These are phyloP conservation scores for Kwoniella heveanensis DNA, from an alignment of 768 basidiomycete species.

Conservation along the genomic window DNA sequence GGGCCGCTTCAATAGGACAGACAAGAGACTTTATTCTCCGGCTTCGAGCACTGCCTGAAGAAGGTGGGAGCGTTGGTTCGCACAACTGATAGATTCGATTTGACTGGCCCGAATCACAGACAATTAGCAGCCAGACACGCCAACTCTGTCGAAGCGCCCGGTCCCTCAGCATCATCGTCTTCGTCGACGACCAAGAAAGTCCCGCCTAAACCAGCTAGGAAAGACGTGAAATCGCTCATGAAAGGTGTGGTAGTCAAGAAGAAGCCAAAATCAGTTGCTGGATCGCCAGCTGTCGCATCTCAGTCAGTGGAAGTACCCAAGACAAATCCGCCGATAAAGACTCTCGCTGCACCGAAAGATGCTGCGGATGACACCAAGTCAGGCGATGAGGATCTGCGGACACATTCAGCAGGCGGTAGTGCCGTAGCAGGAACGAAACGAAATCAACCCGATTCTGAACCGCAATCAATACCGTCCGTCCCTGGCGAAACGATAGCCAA, in stretches of 20 bases:
- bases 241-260: conserved; percentile 56
- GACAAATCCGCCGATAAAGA: neutral
- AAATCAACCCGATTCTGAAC: conserved; percentile 2
- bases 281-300: neutral
- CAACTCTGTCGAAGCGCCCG: conserved; percentile 20
- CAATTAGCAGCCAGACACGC: conserved; percentile 33
- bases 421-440: conserved; percentile 12
- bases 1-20: neutral
- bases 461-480: neutral
- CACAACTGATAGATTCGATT: too few species aligned
- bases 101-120: conserved; percentile 11
- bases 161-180: conserved; percentile 11
- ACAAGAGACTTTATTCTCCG: too few species aligned
- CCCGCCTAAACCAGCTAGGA: conserved; percentile 47
- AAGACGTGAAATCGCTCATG: conserved; percentile 51
- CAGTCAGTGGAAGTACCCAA: conserved; percentile 5
- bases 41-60: too few species aligned
- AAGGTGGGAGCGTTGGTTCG: too few species aligned
- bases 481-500: conserved; percentile 12
- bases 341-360: neutral
- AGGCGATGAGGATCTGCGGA: neutral
- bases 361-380: neutral
- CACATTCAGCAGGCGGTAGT: neutral
- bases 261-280: conserved; percentile 39
- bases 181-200: conserved; percentile 23